These are phyloP conservation scores for Graphilbum sp. DNA, from an alignment of 2,329 filamentous ascomycete genomes.

Conservation along the genomic window DNA sequence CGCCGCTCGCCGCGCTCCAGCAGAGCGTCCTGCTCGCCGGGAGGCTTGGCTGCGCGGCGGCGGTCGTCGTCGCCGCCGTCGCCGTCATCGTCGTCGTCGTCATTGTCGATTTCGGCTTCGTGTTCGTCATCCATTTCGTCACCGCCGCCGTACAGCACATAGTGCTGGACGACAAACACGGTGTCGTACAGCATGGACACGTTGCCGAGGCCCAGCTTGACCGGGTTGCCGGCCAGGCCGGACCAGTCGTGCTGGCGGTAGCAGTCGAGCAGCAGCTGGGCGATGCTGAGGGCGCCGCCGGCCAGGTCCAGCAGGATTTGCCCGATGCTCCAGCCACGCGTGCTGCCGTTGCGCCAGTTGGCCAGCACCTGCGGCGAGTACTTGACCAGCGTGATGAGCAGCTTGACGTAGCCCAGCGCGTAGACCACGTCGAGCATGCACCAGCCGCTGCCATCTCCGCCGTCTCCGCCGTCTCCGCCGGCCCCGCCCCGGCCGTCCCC, in stretches of 20 bases:
- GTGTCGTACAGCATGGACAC: constrained; percentile 74
- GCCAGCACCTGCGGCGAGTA: constrained; percentile 75
- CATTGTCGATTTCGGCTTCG: neutral
- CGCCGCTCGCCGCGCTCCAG: constrained; percentile 17
- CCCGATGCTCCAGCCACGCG: constrained; percentile 71
- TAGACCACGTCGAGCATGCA: constrained; percentile 48
- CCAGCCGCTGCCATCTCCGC: constrained; percentile 30
- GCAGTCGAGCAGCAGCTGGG: constrained; percentile 73
- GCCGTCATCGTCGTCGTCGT: neutral
- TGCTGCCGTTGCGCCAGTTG: constrained; percentile 76
- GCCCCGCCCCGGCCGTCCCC: too few species aligned
- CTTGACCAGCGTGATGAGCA: constrained; percentile 78
- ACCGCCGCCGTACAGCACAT: constrained; percentile 47
- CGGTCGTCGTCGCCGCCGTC: neutral
- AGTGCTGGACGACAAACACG: constrained; percentile 81
- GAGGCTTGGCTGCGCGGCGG: neutral
- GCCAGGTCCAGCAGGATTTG: constrained; percentile 72
- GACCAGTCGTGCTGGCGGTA: constrained; percentile 76
- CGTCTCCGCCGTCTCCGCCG: too few species aligned
- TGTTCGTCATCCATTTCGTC: constrained; percentile 8
- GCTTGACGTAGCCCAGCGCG: constrained; percentile 72
- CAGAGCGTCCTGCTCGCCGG: constrained; percentile 19
- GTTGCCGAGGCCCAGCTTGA: constrained; percentile 77
- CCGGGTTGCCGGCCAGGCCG: constrained; percentile 77
- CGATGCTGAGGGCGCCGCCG: constrained; percentile 66